Conservation (phyloP, 2,329 filamentous ascomycete genomes). For the Fusarium hostae region DNA sequence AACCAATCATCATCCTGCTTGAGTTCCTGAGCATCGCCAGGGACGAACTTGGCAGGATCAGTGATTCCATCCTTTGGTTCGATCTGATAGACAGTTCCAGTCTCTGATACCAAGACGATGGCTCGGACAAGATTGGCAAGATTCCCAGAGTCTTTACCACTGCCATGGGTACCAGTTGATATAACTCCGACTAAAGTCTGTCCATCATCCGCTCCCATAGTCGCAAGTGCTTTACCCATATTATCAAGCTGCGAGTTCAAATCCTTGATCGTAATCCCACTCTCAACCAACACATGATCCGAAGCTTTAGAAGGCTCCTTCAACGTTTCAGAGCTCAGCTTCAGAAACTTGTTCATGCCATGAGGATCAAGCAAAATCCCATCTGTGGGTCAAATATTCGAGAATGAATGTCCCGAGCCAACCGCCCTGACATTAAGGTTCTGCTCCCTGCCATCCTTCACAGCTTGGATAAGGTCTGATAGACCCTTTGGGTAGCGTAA, state of each 20-base stretch:
- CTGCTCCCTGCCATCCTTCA: accelerated
- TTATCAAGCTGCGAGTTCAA: not conserved
- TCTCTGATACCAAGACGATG: not conserved
- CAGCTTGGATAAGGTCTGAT: not conserved
- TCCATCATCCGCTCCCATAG: not conserved
- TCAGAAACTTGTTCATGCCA: not conserved
- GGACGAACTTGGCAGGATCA: not conserved
- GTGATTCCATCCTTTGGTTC: not conserved
- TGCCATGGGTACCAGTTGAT: not conserved
- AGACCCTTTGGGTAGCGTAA: not conserved
- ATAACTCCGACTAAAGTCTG: not conserved
- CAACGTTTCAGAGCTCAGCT: not conserved
- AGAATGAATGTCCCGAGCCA: not conserved
- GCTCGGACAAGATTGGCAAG: not conserved
- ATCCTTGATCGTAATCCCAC: not conserved
- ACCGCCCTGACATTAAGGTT: not conserved
- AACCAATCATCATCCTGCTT: conserved; percentile 4
- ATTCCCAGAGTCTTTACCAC: not conserved
- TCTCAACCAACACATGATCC: not conserved
- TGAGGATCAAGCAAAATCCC: not conserved
- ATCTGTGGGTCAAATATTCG: not conserved
- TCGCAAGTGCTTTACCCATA: not conserved
- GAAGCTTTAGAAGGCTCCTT: not conserved
- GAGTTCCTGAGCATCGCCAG: not conserved
- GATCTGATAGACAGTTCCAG: not conserved